Evolutionary conservation across 768 basidiomycete genomes (phyloP).

Genomic region (Boletus sp.): DNA sequence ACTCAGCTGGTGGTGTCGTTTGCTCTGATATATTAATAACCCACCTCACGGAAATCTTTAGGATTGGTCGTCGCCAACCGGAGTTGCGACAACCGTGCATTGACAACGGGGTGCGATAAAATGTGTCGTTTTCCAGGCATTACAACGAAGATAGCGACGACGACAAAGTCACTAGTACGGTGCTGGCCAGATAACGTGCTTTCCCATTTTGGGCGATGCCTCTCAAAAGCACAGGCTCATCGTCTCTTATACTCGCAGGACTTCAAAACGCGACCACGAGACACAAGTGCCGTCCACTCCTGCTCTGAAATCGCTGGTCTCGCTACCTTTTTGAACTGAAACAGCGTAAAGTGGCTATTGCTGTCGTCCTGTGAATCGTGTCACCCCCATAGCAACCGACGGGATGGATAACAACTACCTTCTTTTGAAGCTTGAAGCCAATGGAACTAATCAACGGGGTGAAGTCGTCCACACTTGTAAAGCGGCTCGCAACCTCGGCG

Average conservation of each 20-base stretch:
- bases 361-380: conserved; percentile 57
- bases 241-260: conserved; percentile 93
- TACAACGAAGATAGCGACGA: conserved; percentile 2
- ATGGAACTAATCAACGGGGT: conserved; percentile 56
- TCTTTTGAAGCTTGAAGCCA: conserved; percentile 71
- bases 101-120: conserved; percentile 69
- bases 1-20: conserved; percentile 2
- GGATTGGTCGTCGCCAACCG: conserved; percentile 57
- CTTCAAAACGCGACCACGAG: conserved; percentile 61
- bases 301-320: conserved; percentile 47
- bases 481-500: conserved; percentile 87
- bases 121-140: conserved; percentile 46
- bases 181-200: not conserved
- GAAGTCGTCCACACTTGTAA: conserved; percentile 68
- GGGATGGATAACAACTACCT: conserved; percentile 42
- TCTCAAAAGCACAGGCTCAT: conserved; percentile 34
- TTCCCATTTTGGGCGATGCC: not conserved
- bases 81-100: conserved; percentile 70
- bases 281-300: conserved; percentile 58
- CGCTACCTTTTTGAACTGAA: conserved; percentile 71
- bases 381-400: not conserved
- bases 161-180: not conserved
- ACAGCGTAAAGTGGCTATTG: conserved; percentile 84
- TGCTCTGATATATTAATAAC: not conserved
- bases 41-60: conserved; percentile 80